A percentile compares a stretch with the other conserved stretches of the same genome.
Evolutionary conservation across 352 stramenopile genomes (phyloP).

Genomic region (Aphanomyces invadans): DNA sequence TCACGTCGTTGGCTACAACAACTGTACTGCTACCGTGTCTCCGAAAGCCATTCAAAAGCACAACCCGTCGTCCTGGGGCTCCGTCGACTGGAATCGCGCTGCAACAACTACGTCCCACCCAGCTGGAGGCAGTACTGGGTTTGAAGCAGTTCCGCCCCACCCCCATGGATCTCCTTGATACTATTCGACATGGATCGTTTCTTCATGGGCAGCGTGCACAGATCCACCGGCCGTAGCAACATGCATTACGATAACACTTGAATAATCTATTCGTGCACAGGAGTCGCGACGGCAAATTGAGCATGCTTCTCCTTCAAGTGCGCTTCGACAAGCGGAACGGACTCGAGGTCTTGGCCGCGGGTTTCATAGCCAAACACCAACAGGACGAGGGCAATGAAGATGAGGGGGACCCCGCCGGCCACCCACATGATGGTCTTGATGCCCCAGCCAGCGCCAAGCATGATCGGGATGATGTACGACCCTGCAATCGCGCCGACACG

Average conservation of each 20-base stretch:
- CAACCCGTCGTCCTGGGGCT: too few relatives aligned
- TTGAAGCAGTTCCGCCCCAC: too few relatives aligned
- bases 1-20: too few relatives aligned
- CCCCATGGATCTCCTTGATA: too few relatives aligned
- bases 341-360: constrained; percentile 58
- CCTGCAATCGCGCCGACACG: constrained; percentile 58
- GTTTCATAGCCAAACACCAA: constrained; percentile 59
- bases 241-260: neutral
- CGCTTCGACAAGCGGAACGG: neutral
- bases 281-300: neutral
- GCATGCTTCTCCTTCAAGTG: neutral
- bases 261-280: neutral
- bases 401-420: constrained; percentile 45
- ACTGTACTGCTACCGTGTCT: neutral
- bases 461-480: constrained; percentile 51
- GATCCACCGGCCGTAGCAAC: too few relatives aligned
- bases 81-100: too few relatives aligned
- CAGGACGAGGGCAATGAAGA: constrained; percentile 44
- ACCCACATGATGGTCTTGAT: constrained; percentile 64
- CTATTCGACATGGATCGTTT: too few relatives aligned
- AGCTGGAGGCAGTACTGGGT: too few relatives aligned
- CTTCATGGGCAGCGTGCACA: too few relatives aligned
- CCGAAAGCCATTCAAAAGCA: too few relatives aligned
- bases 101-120: too few relatives aligned
- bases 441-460: constrained; percentile 44